Conservation (phyloP, 495 filamentous ascomycete species). For the Aspergillus homomorphus region DNA sequence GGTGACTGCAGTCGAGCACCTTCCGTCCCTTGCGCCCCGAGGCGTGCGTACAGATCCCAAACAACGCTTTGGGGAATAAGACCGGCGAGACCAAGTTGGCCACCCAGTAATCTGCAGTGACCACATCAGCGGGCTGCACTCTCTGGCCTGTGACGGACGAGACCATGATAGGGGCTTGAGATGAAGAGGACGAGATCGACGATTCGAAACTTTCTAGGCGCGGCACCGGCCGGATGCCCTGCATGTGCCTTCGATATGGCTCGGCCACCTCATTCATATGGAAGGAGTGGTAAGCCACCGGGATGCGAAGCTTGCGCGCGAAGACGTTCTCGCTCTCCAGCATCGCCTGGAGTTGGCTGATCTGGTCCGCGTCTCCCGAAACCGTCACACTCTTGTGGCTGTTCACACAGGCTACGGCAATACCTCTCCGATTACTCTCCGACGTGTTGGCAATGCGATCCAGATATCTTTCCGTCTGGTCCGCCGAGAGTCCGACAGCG, state of each 20-base stretch:
- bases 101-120: conserved; percentile 26
- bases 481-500: background rate
- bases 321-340: background rate
- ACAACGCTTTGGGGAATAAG: conserved; percentile 26
- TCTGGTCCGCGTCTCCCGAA: conserved; percentile 20
- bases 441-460: background rate
- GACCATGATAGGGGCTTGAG: background rate
- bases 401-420: conserved; percentile 27
- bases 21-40: too few relatives aligned
- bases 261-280: background rate
- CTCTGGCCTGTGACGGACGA: background rate
- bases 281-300: background rate
- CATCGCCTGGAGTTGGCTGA: conserved; percentile 1
- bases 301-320: background rate
- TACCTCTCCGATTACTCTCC: too few relatives aligned
- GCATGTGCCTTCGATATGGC: background rate
- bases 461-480: background rate
- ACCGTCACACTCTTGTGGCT: conserved; percentile 27
- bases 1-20: too few relatives aligned
- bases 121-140: background rate
- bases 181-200: too few relatives aligned
- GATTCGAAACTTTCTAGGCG: too few relatives aligned
- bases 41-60: too few relatives aligned
- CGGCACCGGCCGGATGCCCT: too few relatives aligned
- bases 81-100: conserved; percentile 29